A percentile compares a stretch with the other conserved stretches of the same genome.
Evolutionary conservation across 2,329 filamentous ascomycete genomes (phyloP).

Genomic region (Beauveria medogensis): DNA sequence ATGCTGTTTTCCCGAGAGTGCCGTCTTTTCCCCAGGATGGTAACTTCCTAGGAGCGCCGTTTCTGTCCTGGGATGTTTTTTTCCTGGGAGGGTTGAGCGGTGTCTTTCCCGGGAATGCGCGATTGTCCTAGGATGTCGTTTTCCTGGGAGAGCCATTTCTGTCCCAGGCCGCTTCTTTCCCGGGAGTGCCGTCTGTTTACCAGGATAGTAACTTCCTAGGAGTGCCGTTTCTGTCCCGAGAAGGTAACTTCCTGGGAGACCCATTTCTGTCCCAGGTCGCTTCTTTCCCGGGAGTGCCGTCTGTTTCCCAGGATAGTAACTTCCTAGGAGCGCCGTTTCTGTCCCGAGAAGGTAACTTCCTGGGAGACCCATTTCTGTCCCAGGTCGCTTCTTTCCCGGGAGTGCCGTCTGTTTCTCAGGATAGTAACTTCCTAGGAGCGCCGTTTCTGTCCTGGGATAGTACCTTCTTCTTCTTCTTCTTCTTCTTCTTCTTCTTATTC

Average conservation of each 20-base stretch:
- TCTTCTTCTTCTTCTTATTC: too few relatives aligned
- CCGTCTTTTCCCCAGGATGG: not conserved
- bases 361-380: not conserved
- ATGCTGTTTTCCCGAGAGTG: not conserved
- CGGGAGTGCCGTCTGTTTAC: too few relatives aligned
- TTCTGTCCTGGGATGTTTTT: not conserved
- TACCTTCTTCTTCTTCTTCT: too few relatives aligned
- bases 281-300: too few relatives aligned
- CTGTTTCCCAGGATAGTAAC: too few relatives aligned
- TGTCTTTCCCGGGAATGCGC: too few relatives aligned
- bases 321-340: not conserved
- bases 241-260: not conserved
- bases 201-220: not conserved
- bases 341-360: not conserved
- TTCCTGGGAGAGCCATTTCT: too few relatives aligned
- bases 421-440: too few relatives aligned
- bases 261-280: not conserved
- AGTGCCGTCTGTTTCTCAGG: too few relatives aligned
- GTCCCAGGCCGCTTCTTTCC: too few relatives aligned
- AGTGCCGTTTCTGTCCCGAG: not conserved
- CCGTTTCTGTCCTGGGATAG: too few relatives aligned
- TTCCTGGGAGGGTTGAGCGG: too few relatives aligned
- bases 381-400: not conserved
- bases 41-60: not conserved
- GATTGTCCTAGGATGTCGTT: not conserved